A percentile compares a stretch with the other conserved stretches of the same genome.
Evolutionary conservation across 129 eudicot species (phyloP).

Genomic region (Silybum marianum): DNA sequence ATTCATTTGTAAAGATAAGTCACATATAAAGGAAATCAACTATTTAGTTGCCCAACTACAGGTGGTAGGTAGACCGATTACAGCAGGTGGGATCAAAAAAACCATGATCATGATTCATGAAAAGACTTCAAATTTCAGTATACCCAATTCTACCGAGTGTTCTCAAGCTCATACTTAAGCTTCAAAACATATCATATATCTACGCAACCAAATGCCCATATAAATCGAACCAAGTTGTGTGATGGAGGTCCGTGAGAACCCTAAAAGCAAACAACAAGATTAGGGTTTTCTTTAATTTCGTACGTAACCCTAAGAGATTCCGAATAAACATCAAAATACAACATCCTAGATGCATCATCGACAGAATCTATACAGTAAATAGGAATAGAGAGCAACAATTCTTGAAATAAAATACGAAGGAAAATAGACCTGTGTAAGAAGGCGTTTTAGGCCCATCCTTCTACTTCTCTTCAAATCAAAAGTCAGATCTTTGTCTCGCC

Average conservation of each 20-base stretch:
- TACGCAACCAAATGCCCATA: neutral
- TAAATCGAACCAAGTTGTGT: neutral
- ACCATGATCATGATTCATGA: neutral
- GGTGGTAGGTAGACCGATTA: neutral
- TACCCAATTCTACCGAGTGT: neutral
- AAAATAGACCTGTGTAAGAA: constrained; percentile 32
- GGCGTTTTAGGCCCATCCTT: constrained; percentile 40
- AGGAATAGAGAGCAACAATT: neutral
- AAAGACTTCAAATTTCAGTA: neutral
- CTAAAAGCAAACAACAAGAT: constrained; percentile 9
- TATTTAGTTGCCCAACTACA: neutral
- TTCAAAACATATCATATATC: neutral
- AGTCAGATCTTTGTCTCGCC: constrained; percentile 23
- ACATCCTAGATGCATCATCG: neutral
- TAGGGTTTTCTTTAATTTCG: constrained; percentile 22
- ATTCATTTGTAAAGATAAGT: neutral
- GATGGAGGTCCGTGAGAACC: neutral
- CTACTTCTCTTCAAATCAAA: constrained; percentile 15
- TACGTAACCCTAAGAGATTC: constrained; percentile 4
- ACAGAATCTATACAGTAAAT: neutral
- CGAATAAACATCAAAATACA: neutral
- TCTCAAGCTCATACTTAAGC: neutral
- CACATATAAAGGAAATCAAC: neutral
- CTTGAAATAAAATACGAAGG: neutral
- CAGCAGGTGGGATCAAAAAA: neutral